These are phyloP conservation scores for Dictyostelium capitatum DNA, from an alignment of 78 protist genomes.

Conservation along the genomic window DNA sequence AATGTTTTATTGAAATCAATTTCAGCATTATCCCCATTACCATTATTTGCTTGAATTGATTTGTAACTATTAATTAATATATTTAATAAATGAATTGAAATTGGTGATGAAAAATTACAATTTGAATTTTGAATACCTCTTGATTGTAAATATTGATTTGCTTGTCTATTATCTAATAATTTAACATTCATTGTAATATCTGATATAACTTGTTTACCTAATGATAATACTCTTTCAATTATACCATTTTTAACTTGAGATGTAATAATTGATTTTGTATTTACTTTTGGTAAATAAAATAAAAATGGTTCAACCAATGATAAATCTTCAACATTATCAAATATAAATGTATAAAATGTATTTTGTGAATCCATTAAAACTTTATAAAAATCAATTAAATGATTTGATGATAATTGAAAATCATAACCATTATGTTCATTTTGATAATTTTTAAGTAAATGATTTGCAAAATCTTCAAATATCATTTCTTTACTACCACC, in stretches of 20 bases:
- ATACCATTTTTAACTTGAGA: not conserved
- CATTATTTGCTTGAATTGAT: not conserved
- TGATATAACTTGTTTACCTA: not conserved
- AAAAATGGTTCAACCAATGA: not conserved
- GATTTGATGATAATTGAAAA: conserved; percentile 16
- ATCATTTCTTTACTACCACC: conserved; percentile 5
- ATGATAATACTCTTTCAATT: not conserved
- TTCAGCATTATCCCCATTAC: not conserved
- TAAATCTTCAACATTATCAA: conserved; percentile 24
- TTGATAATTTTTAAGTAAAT: not conserved
- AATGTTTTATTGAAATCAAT: not conserved
- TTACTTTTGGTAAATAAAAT: conserved; percentile 11
- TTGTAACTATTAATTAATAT: not conserved
- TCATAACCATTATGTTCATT: not conserved
- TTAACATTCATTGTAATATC: not conserved
- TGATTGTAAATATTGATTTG: not conserved
- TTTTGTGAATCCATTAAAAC: conserved; percentile 1
- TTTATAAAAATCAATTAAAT: conserved; percentile 22
- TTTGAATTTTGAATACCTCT: conserved; percentile 7
- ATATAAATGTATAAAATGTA: not conserved
- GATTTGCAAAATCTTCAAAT: conserved; percentile 1
- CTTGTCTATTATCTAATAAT: not conserved
- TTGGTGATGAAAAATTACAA: conserved; percentile 14
- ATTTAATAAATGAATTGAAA: conserved; percentile 17
- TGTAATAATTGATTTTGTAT: conserved; percentile 13